Evolutionary conservation across 306 rosid species (phyloP), one percentile per base, ranked within the genome.

Genomic region (Parietaria judaica): DNA sequence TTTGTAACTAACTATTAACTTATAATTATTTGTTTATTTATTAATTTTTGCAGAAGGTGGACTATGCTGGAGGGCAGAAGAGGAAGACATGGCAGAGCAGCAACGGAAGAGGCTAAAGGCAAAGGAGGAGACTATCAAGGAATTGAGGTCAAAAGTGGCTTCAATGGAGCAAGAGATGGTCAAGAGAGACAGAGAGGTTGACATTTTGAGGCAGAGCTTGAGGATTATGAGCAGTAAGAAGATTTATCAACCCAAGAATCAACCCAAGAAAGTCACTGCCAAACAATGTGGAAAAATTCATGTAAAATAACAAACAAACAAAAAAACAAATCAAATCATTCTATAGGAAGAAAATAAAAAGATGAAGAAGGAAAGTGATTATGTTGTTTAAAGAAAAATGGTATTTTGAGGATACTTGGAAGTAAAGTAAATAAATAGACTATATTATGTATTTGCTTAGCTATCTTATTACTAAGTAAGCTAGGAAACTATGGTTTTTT

Each of bases 131-230:
- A 74, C 74, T 37, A 76, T 84, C 15, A 64, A 76, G 61, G 62
- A 63, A 52, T 66, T 88, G 10, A 74, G 74, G 68, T 72, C 72
- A 14, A 70, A 72, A 43, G 54, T 86, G 34, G 80, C 48, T 74
- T 72, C 84, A 5, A 66, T 79, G 81, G 88, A 78, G 79, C 69
- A 79, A 51, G 94, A 82, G 17, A 74, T 75, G 54, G 46, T 72
- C 72, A 88, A 72, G 67, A 81, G 72, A 45, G 94, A 86, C 45
- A 72, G 84, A 56, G 97, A 92, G 70, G 79, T 84, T 63, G 97
- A 92, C 70, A 81, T 92, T 69, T 67, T 92, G 58, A 92, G 83
- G 81, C 99, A 92, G 54, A 92, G 99, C 70, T 71, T 88, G 48
- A 81, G 90, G 75, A 92, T 92, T 54, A 78, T 92, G 80, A 81